phyloP scores from a whole-genome alignment of 2,329 filamentous ascomycete genomes.

The Emmonsiellopsis sp. region DNA sequence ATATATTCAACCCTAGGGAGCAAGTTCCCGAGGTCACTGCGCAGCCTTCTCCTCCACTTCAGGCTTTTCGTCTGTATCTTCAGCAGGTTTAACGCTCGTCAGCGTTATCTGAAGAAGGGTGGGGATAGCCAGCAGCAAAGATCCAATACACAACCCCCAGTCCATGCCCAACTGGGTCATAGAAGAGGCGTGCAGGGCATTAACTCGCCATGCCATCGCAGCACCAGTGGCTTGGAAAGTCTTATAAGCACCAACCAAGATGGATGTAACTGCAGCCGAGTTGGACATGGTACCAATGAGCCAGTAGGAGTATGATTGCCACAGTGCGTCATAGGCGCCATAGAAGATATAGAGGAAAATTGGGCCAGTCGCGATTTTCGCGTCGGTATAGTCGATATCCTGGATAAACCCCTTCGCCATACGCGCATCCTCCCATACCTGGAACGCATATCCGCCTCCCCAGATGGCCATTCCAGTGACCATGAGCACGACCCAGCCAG shows the following conservation, averaged over 20 bases:
- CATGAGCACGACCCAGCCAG: slow-evolving; percentile 40
- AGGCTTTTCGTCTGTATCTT: neutral
- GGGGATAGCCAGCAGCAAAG: slow-evolving; percentile 34
- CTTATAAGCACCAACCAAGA: slow-evolving; percentile 41
- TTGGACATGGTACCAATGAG: slow-evolving; percentile 40
- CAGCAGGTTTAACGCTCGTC: slow-evolving; percentile 14
- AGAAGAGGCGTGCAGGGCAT: slow-evolving; percentile 25
- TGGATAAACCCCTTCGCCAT: slow-evolving; percentile 32
- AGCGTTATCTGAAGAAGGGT: slow-evolving; percentile 33
- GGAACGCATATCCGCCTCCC: slow-evolving; percentile 57
- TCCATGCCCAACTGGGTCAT: slow-evolving; percentile 39
- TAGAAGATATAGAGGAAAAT: slow-evolving; percentile 65
- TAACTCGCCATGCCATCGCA: slow-evolving; percentile 39
- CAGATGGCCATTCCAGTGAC: slow-evolving; percentile 44
- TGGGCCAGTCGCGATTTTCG: slow-evolving; percentile 45
- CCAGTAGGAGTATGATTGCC: slow-evolving; percentile 59
- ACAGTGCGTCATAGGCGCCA: slow-evolving; percentile 57
- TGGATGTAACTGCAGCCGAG: slow-evolving; percentile 30
- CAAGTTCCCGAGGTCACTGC: neutral
- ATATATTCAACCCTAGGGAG: too few species aligned
- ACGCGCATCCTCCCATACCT: slow-evolving; percentile 44
- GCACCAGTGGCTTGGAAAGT: slow-evolving; percentile 35
- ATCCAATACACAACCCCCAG: slow-evolving; percentile 38
- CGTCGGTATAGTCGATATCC: slow-evolving; percentile 40
- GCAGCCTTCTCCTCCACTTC: neutral